Base-by-base conservation (phyloP, 2,329 filamentous ascomycete genomes). In the Ambrosiella beaveri region DNA sequence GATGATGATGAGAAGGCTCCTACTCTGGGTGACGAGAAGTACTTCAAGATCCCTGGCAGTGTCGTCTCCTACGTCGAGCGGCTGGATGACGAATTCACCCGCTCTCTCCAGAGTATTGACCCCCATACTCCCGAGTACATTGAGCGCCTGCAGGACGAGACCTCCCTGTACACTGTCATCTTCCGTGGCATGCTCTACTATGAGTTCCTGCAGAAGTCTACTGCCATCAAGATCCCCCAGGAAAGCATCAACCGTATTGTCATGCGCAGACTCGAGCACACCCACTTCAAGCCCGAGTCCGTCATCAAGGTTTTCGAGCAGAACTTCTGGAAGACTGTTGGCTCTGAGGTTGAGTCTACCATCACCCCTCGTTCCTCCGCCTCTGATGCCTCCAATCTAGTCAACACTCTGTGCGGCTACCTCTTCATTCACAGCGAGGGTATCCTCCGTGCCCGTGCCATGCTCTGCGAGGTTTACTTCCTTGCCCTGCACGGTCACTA, bases 401-500 rank as follows among this genome's bases (percentile, higher is more conserved):
- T 98, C 66, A 85, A 89, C 68, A 82, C 84, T 40, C 85, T 98
- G 57, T 95, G 88, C 81, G 88, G 86, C 70, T 96, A 96, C 71
- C 84, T 98, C 50, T 98, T 97, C 79, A 78, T 81, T 70, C 77
- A 96, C 75, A 94, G 88, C 70, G 90, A 96, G 68, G 90, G 91
- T 65, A 97, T 98, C 66, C 90, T 96, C 67, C 85, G 91, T 63
- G 94, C 91, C 61, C 85, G 93, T 61, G 91, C 93, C 51, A 97
- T 98, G 90, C 79, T 98, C 62, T 96, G 88, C 77, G 89, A 97
- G 73, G 93, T 98, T 63, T 98, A 98, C 77, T 95, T 95, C 82
- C 79, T 96, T 65, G 93, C 93, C 55, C 80, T 98, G 57, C 93
- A 98, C 73, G 90, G 96, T 73, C 85, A 95, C 66, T 98, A 97